phyloP scores from a whole-genome alignment of 495 filamentous ascomycete genomes.

The Xylaria curta region DNA sequence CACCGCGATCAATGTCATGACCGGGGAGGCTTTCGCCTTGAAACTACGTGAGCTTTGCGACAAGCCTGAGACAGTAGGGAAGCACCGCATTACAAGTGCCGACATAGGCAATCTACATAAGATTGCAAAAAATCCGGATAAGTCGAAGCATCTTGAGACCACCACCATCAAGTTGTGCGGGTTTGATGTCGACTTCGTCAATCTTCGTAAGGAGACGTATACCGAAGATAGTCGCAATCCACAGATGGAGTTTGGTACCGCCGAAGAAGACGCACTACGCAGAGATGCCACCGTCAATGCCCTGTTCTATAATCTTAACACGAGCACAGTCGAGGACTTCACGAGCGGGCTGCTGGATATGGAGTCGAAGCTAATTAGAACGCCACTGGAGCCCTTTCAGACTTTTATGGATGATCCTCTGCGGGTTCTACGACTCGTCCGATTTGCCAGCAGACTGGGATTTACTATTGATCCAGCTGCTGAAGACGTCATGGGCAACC shows the following conservation, averaged over 20 bases:
- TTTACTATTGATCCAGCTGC: slow-evolving; percentile 76
- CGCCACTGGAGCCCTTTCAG: slow-evolving; percentile 85
- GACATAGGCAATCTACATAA: slow-evolving; percentile 72
- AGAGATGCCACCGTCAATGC: slow-evolving; percentile 96
- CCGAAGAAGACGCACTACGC: slow-evolving; percentile 86
- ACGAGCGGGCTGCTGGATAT: slow-evolving; percentile 82
- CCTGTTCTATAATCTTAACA: slow-evolving; percentile 92
- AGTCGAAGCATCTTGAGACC: slow-evolving; percentile 96
- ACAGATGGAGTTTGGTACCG: slow-evolving; percentile 90
- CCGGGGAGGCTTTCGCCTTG: slow-evolving; percentile 81
- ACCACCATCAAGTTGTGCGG: slow-evolving; percentile 85
- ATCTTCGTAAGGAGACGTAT: slow-evolving; percentile 91
- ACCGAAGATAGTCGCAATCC: slow-evolving; percentile 85
- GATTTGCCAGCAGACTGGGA: slow-evolving; percentile 84
- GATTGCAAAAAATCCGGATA: slow-evolving; percentile 90
- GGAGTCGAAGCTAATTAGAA: slow-evolving; percentile 72
- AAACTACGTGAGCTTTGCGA: slow-evolving; percentile 64
- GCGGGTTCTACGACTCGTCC: slow-evolving; percentile 83
- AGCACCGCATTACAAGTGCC: slow-evolving; percentile 55
- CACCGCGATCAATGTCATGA: slow-evolving; percentile 93
- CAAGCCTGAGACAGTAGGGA: slow-evolving; percentile 44
- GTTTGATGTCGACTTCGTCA: slow-evolving; percentile 91
- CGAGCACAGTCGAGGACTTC: slow-evolving; percentile 79
- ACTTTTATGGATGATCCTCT: slow-evolving; percentile 97
- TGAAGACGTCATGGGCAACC: slow-evolving; percentile 75